A percentile compares a stretch with the other conserved stretches of the same genome.
These are phyloP conservation scores for Colletotrichum viniferum DNA, from an alignment of 2,329 filamentous ascomycete genomes.

Conservation along the genomic window DNA sequence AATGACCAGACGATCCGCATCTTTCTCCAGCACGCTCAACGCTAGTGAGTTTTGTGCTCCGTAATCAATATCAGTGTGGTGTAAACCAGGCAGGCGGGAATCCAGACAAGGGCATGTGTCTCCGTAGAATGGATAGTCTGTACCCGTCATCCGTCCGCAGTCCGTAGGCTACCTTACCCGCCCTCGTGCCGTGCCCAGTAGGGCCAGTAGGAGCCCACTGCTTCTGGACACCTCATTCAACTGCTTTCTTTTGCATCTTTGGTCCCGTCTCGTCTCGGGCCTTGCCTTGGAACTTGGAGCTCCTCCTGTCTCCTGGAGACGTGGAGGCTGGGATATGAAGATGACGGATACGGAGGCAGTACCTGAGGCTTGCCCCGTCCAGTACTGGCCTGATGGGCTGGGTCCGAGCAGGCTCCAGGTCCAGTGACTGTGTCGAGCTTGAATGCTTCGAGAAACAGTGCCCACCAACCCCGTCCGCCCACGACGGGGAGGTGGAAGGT, in stretches of 20 bases:
- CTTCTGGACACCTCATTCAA: not conserved
- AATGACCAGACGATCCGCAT: conserved; percentile 4
- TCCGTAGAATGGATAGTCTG: not conserved
- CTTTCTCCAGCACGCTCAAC: not conserved
- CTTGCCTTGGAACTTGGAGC: not conserved
- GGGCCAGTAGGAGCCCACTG: conserved; percentile 3
- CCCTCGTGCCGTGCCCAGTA: conserved; percentile 6
- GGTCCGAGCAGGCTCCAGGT: not conserved
- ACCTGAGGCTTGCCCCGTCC: conserved; percentile 12
- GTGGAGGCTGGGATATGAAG: not conserved
- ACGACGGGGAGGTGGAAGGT: conserved; percentile 12
- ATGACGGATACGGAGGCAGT: not conserved
- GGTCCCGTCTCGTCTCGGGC: not conserved
- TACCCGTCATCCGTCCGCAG: not conserved
- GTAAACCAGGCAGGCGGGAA: conserved; percentile 4
- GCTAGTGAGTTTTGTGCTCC: not conserved
- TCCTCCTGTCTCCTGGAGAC: not conserved
- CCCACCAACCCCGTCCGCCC: not conserved
- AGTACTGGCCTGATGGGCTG: not conserved
- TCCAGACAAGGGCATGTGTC: not conserved
- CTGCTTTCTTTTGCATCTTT: not conserved
- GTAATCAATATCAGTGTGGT: not conserved
- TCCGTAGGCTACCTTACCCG: not conserved
- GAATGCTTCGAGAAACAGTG: conserved; percentile 4
- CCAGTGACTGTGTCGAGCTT: not conserved